phyloP scores from a whole-genome alignment of 1,284 basidiomycete genomes.

The Megacollybia platyphylla region DNA sequence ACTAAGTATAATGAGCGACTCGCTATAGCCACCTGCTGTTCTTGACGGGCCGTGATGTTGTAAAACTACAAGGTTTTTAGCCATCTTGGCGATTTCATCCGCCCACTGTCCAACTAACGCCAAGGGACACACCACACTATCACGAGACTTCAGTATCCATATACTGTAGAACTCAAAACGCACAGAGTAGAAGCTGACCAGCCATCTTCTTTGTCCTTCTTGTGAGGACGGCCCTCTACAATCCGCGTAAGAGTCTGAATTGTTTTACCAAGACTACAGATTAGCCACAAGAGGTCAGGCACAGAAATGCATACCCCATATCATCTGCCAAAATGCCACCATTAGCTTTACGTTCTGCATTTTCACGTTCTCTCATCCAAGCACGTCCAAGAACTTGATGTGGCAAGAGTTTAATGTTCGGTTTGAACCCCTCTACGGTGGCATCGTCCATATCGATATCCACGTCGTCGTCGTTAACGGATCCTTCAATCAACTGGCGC shows the following conservation, averaged over 20 bases:
- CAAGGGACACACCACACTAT: constrained; percentile 71
- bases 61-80: constrained; percentile 53
- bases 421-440: constrained; percentile 60
- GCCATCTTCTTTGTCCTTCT: constrained; percentile 60
- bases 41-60: constrained; percentile 75
- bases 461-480: constrained; percentile 38
- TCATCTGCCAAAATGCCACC: constrained; percentile 92
- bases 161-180: constrained; percentile 14
- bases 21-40: constrained; percentile 39
- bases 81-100: constrained; percentile 73
- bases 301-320: constrained; percentile 50
- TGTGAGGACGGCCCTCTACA: constrained; percentile 59
- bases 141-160: constrained; percentile 7
- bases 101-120: constrained; percentile 90
- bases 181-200: constrained; percentile 67
- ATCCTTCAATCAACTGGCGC: constrained; percentile 43
- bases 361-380: constrained; percentile 85
- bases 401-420: constrained; percentile 61
- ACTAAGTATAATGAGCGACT: background rate
- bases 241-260: constrained; percentile 85
- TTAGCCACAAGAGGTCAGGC: background rate
- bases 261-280: constrained; percentile 71
- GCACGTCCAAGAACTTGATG: constrained; percentile 78
- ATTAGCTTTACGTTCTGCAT: constrained; percentile 47
- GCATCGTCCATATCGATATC: constrained; percentile 55